Base-by-base conservation (phyloP, 2,329 filamentous ascomycete species). In the Colletotrichum zoysiae region DNA sequence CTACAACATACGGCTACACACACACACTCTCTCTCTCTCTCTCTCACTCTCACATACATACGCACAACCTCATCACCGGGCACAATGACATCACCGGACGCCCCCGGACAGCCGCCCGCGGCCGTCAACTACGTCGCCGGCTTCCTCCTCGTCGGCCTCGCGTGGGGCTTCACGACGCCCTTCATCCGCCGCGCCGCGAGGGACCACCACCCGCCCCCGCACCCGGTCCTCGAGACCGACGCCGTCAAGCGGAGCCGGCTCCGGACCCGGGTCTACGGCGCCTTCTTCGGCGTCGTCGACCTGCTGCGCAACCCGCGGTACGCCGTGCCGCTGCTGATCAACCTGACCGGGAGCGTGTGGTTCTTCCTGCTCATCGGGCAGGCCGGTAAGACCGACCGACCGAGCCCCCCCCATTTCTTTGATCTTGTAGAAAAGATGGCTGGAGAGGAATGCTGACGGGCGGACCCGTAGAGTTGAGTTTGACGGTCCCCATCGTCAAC, bases 401-500 rank as follows among this genome's bases (percentile, higher is more conserved):
- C n/a, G n/a, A n/a, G n/a, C 50, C 26, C 63, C 38, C 64, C 30
- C 66, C 51, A 9, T 20, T 26, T 48, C 26, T n/a, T 26, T 9
- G 14, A 16, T 5, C 16, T 2, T 23, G 18, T 3, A 4, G 12
- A n/a, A 6, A 9, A 33, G 11, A 16, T 7, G 35, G 35, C 8
- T 16, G 16, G 8, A 51, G 18, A 14, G n/a, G 20, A 30, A 9
- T 46, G 30, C 18, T 56, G 63, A 56, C n/a, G 60, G 35, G 30
- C 9, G 3, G 40, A n/a, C 23, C 23, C 26, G 38, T 11, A 96
- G 95, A 98, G 81, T 80, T 98, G 76, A 97, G 95, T 78, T 85
- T 98, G 74, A 98, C 95, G 2, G 95, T 98, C 0, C 95, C 95
- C 1, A 96, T 98, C 74, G 95, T 95, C 1, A 98, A 98, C 78